Conservation (phyloP, 495 filamentous ascomycete species). For the Friedmanniomyces simplex region DNA sequence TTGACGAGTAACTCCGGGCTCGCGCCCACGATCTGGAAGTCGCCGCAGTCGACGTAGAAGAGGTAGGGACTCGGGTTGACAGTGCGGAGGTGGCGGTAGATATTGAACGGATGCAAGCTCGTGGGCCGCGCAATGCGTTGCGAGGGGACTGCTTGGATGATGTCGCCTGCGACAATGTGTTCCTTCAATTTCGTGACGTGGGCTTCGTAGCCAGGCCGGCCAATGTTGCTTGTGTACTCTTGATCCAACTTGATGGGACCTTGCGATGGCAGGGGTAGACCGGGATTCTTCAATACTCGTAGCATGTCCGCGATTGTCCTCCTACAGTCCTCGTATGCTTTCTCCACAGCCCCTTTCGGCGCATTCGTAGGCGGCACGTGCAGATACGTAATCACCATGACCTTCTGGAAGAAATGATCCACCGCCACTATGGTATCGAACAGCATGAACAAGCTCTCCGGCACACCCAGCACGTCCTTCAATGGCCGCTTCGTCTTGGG, state of each 20-base stretch:
- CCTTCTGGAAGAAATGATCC: constrained; percentile 83
- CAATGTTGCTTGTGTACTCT: constrained; percentile 88
- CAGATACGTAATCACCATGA: constrained; percentile 88
- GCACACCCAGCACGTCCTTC: constrained; percentile 77
- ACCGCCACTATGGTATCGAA: constrained; percentile 93
- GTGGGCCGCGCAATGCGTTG: constrained; percentile 87
- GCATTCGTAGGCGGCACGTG: constrained; percentile 42
- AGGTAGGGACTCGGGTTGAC: constrained; percentile 95
- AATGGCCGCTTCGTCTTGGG: constrained; percentile 77
- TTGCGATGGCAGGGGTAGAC: constrained; percentile 68
- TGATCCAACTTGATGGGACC: constrained; percentile 58
- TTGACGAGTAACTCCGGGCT: constrained; percentile 91
- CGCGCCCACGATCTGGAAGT: constrained; percentile 91
- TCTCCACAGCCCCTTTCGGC: constrained; percentile 29
- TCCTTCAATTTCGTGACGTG: constrained; percentile 74
- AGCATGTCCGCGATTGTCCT: constrained; percentile 54
- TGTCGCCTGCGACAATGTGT: constrained; percentile 83
- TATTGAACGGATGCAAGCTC: constrained; percentile 88
- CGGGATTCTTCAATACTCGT: constrained; percentile 54
- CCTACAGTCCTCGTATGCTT: constrained; percentile 57
- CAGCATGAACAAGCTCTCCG: constrained; percentile 94
- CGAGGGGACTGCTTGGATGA: constrained; percentile 94
- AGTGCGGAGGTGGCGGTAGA: constrained; percentile 89
- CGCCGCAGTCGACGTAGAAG: constrained; percentile 84
- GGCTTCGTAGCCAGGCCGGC: constrained; percentile 70